phyloP scores from a whole-genome alignment of 2,329 filamentous ascomycete species.

The Penicillium sp. region DNA sequence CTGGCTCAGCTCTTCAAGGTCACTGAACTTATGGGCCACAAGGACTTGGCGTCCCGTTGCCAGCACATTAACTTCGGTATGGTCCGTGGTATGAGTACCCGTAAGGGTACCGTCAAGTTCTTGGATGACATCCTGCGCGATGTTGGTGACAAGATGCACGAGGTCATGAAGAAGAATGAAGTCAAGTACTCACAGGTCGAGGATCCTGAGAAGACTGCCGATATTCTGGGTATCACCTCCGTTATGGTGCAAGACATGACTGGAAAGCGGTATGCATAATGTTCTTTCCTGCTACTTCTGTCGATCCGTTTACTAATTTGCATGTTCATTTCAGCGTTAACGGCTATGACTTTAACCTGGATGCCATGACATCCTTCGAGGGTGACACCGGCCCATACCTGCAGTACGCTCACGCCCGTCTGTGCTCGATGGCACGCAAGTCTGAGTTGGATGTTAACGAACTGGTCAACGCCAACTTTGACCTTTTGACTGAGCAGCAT shows the following conservation, averaged over 20 bases:
- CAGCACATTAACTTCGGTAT: constrained; percentile 66
- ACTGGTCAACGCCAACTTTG: constrained; percentile 55
- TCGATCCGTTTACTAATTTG: constrained; percentile 42
- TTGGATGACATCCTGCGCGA: constrained; percentile 70
- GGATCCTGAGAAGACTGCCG: constrained; percentile 75
- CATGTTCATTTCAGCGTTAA: constrained; percentile 48
- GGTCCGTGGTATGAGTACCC: constrained; percentile 63
- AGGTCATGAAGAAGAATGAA: constrained; percentile 89
- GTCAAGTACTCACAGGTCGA: constrained; percentile 88
- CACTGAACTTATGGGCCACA: constrained; percentile 58
- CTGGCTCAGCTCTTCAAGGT: constrained; percentile 65
- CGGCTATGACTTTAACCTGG: constrained; percentile 64
- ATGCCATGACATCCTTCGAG: constrained; percentile 64
- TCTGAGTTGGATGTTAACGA: constrained; percentile 48
- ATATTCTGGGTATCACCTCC: constrained; percentile 85
- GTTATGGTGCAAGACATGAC: constrained; percentile 99
- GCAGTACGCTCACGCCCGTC: constrained; percentile 61
- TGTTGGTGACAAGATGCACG: constrained; percentile 93
- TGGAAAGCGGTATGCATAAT: constrained; percentile 69
- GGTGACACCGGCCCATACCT: constrained; percentile 65
- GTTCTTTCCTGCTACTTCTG: constrained; percentile 26
- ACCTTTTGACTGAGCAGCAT: constrained; percentile 60
- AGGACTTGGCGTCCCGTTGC: constrained; percentile 58
- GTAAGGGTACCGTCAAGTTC: constrained; percentile 72
- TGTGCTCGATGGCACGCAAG: constrained; percentile 59